These are phyloP conservation scores for Bryoglossum gracile DNA, from an alignment of 495 filamentous ascomycete genomes.

Conservation along the genomic window DNA sequence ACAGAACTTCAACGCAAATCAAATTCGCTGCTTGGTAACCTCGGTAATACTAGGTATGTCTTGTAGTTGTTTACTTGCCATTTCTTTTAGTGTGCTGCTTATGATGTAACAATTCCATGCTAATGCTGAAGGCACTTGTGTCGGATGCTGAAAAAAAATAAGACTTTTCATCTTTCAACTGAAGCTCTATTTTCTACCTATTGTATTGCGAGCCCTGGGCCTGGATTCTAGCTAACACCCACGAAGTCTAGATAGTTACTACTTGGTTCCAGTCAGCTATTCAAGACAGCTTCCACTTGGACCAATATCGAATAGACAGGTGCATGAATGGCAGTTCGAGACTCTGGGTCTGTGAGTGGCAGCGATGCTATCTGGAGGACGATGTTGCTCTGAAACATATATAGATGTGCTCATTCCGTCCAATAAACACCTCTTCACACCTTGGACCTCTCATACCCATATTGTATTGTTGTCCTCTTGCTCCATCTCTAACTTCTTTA, in stretches of 20 bases:
- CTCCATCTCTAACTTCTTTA: no score
- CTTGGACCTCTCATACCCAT: no score
- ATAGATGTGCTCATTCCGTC: no score
- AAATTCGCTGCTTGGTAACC: background rate
- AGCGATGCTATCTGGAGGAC: no score
- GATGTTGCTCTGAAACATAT: no score
- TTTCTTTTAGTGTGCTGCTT: slow-evolving; percentile 9
- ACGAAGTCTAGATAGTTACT: background rate
- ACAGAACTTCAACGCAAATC: background rate
- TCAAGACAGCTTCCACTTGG: no score
- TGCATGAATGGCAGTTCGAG: no score
- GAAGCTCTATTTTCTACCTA: slow-evolving; percentile 15
- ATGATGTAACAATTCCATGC: slow-evolving; percentile 30
- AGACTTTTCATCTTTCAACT: slow-evolving; percentile 33
- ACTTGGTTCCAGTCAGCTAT: no score
- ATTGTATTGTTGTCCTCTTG: no score
- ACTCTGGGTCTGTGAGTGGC: no score
- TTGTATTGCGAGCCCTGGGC: background rate
- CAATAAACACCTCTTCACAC: no score
- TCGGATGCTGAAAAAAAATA: slow-evolving; percentile 22
- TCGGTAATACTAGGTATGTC: background rate
- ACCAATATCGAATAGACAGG: no score
- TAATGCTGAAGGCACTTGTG: slow-evolving; percentile 26
- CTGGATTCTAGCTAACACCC: background rate
- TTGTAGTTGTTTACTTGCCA: background rate